Evolutionary conservation across 257 asterid genomes (phyloP).

Genomic region (Scutellaria baicalensis): DNA sequence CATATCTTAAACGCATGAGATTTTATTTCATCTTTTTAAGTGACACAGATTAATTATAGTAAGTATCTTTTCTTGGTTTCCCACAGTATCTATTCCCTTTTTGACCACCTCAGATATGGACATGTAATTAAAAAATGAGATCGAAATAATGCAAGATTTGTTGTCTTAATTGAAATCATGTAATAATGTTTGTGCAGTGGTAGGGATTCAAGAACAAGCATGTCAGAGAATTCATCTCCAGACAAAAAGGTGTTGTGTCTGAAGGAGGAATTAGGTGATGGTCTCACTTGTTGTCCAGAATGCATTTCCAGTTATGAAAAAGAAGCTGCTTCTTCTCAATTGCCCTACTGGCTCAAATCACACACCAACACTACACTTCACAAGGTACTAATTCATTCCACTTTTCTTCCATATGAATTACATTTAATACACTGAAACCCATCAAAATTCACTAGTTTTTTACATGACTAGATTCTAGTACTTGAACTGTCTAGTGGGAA

Average conservation of each 20-base stretch:
- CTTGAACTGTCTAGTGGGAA: too few species aligned
- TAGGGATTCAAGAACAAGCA: conserved; percentile 33
- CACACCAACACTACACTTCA: conserved; percentile 24
- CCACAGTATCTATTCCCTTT: neutral
- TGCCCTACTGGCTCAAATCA: conserved; percentile 71
- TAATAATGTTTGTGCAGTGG: conserved; percentile 28
- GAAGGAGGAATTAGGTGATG: conserved; percentile 36
- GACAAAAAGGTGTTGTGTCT: conserved; percentile 32
- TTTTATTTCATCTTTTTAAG: neutral
- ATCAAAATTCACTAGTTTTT: too few species aligned
- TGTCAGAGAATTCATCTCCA: conserved; percentile 33
- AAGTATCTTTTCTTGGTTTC: neutral
- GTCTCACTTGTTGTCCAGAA: conserved; percentile 59
- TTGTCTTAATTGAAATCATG: neutral
- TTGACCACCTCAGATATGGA: neutral
- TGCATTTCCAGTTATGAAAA: conserved; percentile 64
- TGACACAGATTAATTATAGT: neutral
- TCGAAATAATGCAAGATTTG: neutral
- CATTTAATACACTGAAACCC: too few species aligned
- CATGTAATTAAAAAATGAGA: neutral
- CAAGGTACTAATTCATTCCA: conserved; percentile 33
- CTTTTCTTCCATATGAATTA: too few species aligned
- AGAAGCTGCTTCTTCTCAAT: conserved; percentile 46
- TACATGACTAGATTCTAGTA: too few species aligned
- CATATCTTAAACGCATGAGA: neutral